These are phyloP conservation scores for barley (Hordeum vulgare) DNA, from an alignment of 176 grass and related monocot genomes.

Conservation along the genomic window DNA sequence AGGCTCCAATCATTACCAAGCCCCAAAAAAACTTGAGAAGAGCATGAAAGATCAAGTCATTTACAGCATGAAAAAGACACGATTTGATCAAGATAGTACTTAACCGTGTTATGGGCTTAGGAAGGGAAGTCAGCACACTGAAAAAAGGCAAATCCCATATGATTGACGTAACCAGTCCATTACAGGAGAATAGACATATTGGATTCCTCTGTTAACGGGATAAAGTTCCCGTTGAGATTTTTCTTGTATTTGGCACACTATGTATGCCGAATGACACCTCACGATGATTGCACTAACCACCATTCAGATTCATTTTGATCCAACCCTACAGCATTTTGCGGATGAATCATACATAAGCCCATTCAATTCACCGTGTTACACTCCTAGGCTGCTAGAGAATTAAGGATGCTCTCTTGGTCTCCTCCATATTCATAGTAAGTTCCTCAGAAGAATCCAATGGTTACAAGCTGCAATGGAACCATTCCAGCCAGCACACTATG, in stretches of 20 bases:
- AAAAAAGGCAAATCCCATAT: not conserved
- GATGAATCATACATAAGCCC: not conserved
- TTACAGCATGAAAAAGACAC: not conserved
- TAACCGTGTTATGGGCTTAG: not conserved
- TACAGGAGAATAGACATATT: not conserved
- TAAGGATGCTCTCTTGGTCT: slow-evolving; percentile 8
- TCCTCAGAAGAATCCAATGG: not conserved
- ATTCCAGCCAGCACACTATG: not conserved
- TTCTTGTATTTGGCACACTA: not conserved
- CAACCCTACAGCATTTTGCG: not conserved
- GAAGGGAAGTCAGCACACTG: not conserved
- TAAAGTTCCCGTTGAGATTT: not conserved
- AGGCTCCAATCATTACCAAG: not conserved
- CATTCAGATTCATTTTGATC: not conserved
- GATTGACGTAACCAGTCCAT: not conserved
- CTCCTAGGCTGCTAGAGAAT: not conserved
- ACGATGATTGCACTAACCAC: not conserved
- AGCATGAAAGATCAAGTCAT: not conserved
- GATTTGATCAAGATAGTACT: not conserved
- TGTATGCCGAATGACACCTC: not conserved
- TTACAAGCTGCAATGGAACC: slow-evolving; percentile 9
- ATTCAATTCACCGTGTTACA: not conserved
- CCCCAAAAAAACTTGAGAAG: not conserved
- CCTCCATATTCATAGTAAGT: not conserved
- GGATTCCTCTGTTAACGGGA: not conserved